Conservation (phyloP, 2,329 filamentous ascomycete species). For the Diatrype stigma region DNA sequence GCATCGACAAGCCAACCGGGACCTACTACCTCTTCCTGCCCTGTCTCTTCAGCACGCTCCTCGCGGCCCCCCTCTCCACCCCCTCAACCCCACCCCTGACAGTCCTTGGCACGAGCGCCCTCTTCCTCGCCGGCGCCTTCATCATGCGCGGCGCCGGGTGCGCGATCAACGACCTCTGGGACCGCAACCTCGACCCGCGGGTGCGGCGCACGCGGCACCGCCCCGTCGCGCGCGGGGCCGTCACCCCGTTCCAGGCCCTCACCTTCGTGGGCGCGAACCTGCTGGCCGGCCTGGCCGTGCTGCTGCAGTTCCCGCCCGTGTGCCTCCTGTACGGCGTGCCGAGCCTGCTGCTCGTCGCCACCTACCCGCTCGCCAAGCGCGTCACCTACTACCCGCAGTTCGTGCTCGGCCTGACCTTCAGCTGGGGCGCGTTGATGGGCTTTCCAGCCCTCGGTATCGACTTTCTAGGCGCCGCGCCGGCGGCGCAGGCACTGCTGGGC, state of each 20-base stretch:
- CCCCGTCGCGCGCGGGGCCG: constrained; percentile 74
- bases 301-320: constrained; percentile 69
- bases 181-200: constrained; percentile 78
- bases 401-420: constrained; percentile 79
- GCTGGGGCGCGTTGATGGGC: constrained; percentile 84
- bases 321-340: constrained; percentile 78
- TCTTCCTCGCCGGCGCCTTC: constrained; percentile 73
- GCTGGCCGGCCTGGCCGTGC: constrained; percentile 65
- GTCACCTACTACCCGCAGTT: constrained; percentile 85
- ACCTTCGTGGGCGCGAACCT: constrained; percentile 73
- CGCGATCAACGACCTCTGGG: constrained; percentile 88
- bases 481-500: neutral
- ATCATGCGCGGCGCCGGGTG: constrained; percentile 87
- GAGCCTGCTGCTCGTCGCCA: constrained; percentile 66
- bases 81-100: constrained; percentile 58
- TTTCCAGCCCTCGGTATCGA: constrained; percentile 80
- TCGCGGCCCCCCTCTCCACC: constrained; percentile 66
- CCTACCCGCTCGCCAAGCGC: constrained; percentile 80
- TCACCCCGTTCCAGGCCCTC: constrained; percentile 67
- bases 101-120: constrained; percentile 59
- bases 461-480: constrained; percentile 40
- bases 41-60: constrained; percentile 77
- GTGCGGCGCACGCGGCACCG: constrained; percentile 72
- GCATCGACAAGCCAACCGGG: constrained; percentile 76
- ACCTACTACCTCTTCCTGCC: constrained; percentile 85